Evolutionary conservation across 371 early-diverging fungal species (phyloP), one percentile per base, ranked within the genome.

Genomic region (Coemansia sp.): DNA sequence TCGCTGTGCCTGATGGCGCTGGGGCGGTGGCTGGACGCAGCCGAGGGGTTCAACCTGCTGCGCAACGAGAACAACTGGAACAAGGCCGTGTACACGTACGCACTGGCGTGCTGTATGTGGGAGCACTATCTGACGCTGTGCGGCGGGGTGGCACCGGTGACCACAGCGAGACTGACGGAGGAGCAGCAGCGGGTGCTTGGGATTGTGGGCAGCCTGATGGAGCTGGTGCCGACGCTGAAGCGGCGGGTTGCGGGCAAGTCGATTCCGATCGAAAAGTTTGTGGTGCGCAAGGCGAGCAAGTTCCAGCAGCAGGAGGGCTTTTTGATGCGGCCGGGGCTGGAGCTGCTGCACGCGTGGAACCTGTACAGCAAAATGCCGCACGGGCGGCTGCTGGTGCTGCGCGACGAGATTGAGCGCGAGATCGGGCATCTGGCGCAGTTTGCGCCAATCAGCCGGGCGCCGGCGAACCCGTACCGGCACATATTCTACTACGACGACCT

Each of bases 211-310:
- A 26, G 4, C 8, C 65, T 84, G 58, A 84, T 92, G 83, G 68
- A 77, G 36, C 68, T 80, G 36, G 87, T 91, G 30, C 83, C 83
- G 8, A 73, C 69, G n/a, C 62, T 82, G 16, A 81, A 78, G 65
- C 83, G 86, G 67, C 88, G 84, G 70, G 85, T 92, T 39, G 91
- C 90, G 35, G 92, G 92, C 26, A 88, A 89, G 68, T 84, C 87
- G 0, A 83, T 92, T 39, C 90, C 92, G 6, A 69, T 90, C 51
- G 91, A 90, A 81, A 92, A 92, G 81, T 91, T 84, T 70, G 85
- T 90, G 6, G 79, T 86, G 10, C 81, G 92, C 35, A 92, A 92
- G 71, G 68, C 87, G 8, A 81, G 85, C 63, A 90, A 89, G 62
- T 91, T 85, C 59, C 38, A 65, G 7, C 55, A 77, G 49, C 92